Conservation (phyloP, 2,329 filamentous ascomycete species). For the Diaporthe citriasiana region DNA sequence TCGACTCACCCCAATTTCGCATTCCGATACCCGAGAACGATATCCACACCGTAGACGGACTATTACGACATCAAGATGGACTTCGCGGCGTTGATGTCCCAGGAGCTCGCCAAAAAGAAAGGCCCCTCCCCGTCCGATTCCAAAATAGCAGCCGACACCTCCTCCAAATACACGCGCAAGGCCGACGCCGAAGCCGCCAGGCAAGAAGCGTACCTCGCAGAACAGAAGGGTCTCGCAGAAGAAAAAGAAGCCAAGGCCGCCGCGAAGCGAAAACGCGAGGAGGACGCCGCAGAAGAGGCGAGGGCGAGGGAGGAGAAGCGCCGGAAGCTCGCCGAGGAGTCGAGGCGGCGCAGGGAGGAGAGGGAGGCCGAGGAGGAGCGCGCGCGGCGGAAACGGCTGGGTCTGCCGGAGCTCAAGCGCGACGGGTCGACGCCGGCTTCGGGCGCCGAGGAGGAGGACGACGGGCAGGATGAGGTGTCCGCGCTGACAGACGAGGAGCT, state of each 20-base stretch:
- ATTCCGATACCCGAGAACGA: not conserved
- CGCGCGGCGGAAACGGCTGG: constrained; percentile 80
- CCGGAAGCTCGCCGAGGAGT: constrained; percentile 84
- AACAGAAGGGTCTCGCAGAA: constrained; percentile 81
- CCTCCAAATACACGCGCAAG: constrained; percentile 86
- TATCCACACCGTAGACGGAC: not conserved
- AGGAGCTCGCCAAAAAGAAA: constrained; percentile 89
- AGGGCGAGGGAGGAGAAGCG: constrained; percentile 85
- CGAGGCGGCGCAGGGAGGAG: constrained; percentile 76
- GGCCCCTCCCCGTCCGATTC: constrained; percentile 51
- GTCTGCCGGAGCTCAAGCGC: constrained; percentile 79
- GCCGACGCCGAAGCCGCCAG: constrained; percentile 89
- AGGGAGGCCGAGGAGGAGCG: constrained; percentile 81
- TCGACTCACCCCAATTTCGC: not conserved
- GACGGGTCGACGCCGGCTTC: constrained; percentile 10
- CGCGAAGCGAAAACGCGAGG: constrained; percentile 90
- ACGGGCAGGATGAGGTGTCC: constrained; percentile 59
- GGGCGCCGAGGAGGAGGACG: constrained; percentile 50
- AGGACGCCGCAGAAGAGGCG: constrained; percentile 81
- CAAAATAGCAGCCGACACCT: constrained; percentile 47
- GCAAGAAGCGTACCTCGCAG: constrained; percentile 82
- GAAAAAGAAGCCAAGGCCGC: constrained; percentile 78
- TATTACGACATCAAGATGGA: constrained; percentile 76
- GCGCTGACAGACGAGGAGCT: constrained; percentile 82
- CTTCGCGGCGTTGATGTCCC: constrained; percentile 93